A percentile compares a stretch with the other conserved stretches of the same genome.
Conservation (phyloP, 1,139 yeast species). For the Lodderomyces beijingensis region DNA sequence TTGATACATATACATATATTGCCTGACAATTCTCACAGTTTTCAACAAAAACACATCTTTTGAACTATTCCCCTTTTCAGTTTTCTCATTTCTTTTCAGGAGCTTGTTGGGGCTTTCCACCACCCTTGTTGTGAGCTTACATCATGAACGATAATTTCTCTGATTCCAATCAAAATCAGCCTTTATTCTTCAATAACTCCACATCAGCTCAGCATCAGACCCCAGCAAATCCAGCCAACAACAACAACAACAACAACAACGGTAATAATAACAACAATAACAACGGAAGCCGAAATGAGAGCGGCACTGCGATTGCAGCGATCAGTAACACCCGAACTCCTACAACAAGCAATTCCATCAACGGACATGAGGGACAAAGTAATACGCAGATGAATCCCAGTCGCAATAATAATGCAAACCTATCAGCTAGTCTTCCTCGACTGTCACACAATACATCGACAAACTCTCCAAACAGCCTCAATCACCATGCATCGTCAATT, state of each 20-base stretch:
- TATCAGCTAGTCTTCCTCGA: conserved; percentile 1
- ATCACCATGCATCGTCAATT: neutral
- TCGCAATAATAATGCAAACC: too few species aligned
- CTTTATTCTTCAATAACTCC: conserved; percentile 10
- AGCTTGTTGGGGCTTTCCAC: too few species aligned
- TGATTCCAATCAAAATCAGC: conserved; percentile 8
- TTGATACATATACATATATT: too few species aligned
- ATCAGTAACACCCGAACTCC: neutral
- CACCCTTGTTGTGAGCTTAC: too few species aligned
- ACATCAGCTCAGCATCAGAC: too few species aligned
- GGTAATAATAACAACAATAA: conserved; percentile 2
- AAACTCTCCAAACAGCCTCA: conserved; percentile 1
- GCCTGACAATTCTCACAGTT: too few species aligned
- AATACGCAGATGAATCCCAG: too few species aligned
- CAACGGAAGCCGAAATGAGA: neutral
- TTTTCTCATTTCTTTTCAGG: too few species aligned
- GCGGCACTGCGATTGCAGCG: conserved; percentile 1
- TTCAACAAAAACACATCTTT: too few species aligned
- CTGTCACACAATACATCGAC: neutral
- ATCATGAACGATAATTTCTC: conserved; percentile 12
- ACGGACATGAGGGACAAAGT: too few species aligned
- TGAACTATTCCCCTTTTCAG: too few species aligned
- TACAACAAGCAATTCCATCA: conserved; percentile 1
- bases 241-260: conserved; percentile 1
- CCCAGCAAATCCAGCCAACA: conserved; percentile 2